Percentiles rank a stretch among this genome's conserved stretches.
These are phyloP conservation scores for Nymphaea thermarum DNA, from an alignment of 164 flowering plant genomes.

Conservation along the genomic window DNA sequence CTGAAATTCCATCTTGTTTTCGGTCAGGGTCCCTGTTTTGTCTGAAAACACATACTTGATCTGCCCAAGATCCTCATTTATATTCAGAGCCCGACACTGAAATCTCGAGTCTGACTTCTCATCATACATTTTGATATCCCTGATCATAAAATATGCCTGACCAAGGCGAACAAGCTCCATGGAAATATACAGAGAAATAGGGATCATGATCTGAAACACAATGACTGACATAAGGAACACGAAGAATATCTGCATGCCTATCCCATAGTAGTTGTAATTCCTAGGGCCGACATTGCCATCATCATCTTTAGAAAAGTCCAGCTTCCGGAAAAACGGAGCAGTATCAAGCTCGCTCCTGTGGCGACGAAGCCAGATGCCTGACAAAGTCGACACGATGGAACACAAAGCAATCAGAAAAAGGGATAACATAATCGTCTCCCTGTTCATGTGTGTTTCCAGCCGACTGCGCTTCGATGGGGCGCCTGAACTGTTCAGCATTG, in stretches of 20 bases:
- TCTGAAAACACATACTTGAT: conserved; percentile 89
- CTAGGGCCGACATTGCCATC: conserved; percentile 8
- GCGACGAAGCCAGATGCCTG: conserved; percentile 66
- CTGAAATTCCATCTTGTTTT: conserved; percentile 98
- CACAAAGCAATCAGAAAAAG: conserved; percentile 59
- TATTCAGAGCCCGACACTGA: conserved; percentile 93
- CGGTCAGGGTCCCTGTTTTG: conserved; percentile 96
- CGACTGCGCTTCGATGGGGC: conserved; percentile 94
- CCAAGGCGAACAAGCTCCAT: conserved; percentile 98
- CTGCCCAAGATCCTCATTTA: conserved; percentile 98
- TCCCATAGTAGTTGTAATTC: conserved; percentile 55
- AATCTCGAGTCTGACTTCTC: conserved; percentile 66
- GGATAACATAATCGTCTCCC: conserved; percentile 72
- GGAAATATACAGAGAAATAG: conserved; percentile 93
- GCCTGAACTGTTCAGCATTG: conserved; percentile 92
- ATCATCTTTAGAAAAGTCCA: conserved; percentile 29
- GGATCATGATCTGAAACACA: conserved; percentile 96
- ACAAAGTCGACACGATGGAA: conserved; percentile 43
- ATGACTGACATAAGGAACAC: conserved; percentile 88
- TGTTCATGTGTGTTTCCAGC: conserved; percentile 81
- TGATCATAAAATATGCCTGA: conserved; percentile 94
- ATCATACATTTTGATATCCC: conserved; percentile 53
- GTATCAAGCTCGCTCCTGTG: conserved; percentile 42
- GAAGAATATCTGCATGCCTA: conserved; percentile 73
- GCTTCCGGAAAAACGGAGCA: conserved; percentile 55